These are phyloP conservation scores for Rosa lucieae DNA, from an alignment of 306 rosid species.

Conservation along the genomic window DNA sequence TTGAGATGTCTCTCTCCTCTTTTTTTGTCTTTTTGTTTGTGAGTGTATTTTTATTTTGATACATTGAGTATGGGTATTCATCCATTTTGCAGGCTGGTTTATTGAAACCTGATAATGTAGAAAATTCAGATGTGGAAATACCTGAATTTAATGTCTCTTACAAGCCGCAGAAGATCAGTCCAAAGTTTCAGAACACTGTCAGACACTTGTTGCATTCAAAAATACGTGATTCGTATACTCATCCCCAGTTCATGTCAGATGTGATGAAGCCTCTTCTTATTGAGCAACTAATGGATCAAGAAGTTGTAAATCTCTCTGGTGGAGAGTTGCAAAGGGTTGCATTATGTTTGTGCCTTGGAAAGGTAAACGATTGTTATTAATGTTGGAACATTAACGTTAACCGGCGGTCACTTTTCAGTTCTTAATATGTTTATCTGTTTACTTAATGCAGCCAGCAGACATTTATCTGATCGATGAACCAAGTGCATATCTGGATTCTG, in stretches of 20 bases:
- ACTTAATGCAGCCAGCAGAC: conserved; percentile 84
- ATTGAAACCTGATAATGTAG: conserved; percentile 78
- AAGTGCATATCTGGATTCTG: conserved; percentile 97
- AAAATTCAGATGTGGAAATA: conserved; percentile 72
- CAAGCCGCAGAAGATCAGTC: conserved; percentile 98
- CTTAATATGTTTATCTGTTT: conserved; percentile 20
- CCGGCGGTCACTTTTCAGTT: background rate
- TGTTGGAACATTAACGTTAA: background rate
- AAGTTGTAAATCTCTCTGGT: conserved; percentile 95
- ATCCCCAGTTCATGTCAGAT: conserved; percentile 93
- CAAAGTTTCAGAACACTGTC: conserved; percentile 76
- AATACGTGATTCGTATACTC: conserved; percentile 84
- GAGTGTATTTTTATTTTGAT: background rate
- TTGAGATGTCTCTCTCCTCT: background rate
- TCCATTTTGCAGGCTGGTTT: conserved; percentile 78
- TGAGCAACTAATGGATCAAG: conserved; percentile 97
- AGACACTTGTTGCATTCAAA: conserved; percentile 74
- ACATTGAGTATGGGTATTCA: conserved; percentile 2
- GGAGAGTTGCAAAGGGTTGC: conserved; percentile 99
- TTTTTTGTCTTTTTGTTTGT: background rate
- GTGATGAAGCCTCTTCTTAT: conserved; percentile 99
- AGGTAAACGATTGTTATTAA: conserved; percentile 47
- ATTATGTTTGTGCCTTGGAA: conserved; percentile 90
- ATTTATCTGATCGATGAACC: conserved; percentile 96
- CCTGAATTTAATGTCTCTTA: conserved; percentile 98